These are phyloP conservation scores for Solanum acaule DNA, from an alignment of 257 asterid genomes.

Conservation along the genomic window DNA sequence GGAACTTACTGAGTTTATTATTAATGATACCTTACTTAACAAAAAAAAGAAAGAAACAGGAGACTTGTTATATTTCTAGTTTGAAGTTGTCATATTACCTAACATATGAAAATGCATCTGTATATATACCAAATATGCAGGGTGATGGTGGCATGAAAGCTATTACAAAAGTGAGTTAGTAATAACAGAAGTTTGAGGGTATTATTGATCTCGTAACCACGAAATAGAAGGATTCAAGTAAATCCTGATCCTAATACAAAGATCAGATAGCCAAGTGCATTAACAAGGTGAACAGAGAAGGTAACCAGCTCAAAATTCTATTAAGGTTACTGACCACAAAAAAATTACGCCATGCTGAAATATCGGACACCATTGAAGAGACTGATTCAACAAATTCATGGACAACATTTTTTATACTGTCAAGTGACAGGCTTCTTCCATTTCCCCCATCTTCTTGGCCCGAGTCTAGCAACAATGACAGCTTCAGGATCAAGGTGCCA, in stretches of 20 bases:
- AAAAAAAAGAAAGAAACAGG: not conserved
- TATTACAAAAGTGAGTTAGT: not conserved
- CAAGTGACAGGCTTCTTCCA: conserved; percentile 25
- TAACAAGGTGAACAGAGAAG: not conserved
- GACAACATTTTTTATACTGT: conserved; percentile 19
- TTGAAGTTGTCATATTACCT: not conserved
- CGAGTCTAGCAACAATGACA: conserved; percentile 27
- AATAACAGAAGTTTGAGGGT: not conserved
- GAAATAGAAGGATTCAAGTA: not conserved
- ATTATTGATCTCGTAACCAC: not conserved
- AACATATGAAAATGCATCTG: not conserved
- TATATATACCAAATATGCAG: not conserved
- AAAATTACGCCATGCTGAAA: conserved; percentile 84
- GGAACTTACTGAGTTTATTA: not conserved
- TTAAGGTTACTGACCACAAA: conserved; percentile 62
- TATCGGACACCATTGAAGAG: conserved; percentile 28
- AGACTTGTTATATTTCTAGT: not conserved
- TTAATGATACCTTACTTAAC: not conserved
- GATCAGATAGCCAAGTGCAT: not conserved
- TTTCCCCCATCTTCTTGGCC: conserved; percentile 21
- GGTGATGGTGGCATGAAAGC: not conserved
- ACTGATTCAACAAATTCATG: conserved; percentile 17
- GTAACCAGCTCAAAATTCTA: not conserved
- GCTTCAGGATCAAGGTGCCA: conserved; percentile 54
- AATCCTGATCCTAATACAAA: not conserved